Evolutionary conservation across 768 basidiomycete genomes (phyloP).

Genomic region (Rhodosporidiobolus odoratus): DNA sequence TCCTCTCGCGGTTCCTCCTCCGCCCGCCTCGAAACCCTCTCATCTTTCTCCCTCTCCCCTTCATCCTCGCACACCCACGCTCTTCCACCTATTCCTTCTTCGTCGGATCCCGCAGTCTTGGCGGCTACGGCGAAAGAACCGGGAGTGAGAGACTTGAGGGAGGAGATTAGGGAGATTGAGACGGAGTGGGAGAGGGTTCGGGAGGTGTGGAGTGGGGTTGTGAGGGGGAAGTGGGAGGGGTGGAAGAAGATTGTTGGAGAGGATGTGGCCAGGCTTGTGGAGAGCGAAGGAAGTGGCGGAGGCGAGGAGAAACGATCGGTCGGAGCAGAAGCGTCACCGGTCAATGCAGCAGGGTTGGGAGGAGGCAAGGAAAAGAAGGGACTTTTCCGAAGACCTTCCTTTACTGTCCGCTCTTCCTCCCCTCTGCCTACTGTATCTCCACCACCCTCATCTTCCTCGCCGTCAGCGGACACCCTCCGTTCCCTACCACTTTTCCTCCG

Average conservation of each 20-base stretch:
- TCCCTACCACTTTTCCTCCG: no score
- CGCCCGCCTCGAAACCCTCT: neutral
- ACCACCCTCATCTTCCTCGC: no score
- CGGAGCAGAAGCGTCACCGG: neutral
- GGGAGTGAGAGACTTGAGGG: neutral
- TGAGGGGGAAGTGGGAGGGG: neutral
- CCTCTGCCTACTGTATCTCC: neutral
- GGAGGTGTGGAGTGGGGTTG: neutral
- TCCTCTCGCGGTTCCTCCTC: neutral
- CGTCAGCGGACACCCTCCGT: no score
- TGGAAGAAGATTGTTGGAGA: slow-evolving; percentile 7
- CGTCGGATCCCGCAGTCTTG: slow-evolving; percentile 25
- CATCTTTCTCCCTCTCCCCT: neutral
- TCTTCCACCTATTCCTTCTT: slow-evolving; percentile 17
- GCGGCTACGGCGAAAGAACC: neutral
- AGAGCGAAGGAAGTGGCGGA: neutral
- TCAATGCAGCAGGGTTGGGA: neutral
- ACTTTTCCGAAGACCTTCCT: slow-evolving; percentile 7
- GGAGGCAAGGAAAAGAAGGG: no score
- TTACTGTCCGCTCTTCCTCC: neutral
- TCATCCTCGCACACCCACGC: slow-evolving; percentile 1
- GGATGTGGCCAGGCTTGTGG: neutral
- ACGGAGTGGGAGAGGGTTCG: slow-evolving; percentile 14
- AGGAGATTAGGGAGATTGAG: slow-evolving; percentile 24
- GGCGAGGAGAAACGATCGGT: neutral